Base-by-base conservation (phyloP, 305 asterid species). In the Fraxinus xanthoxyloides region DNA sequence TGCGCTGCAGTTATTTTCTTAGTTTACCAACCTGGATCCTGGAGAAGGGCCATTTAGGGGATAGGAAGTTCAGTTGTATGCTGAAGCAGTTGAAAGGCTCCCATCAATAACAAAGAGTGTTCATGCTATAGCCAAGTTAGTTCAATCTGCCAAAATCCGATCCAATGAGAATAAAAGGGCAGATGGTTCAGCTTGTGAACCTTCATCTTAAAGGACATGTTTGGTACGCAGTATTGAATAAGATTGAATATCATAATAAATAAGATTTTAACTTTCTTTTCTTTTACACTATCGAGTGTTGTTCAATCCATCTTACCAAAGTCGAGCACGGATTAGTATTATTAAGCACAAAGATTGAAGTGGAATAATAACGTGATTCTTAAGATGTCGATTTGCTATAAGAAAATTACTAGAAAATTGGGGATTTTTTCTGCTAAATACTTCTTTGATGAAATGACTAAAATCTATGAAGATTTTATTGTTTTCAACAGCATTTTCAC, bases 21-120 rank as follows among this genome's bases (percentile, higher is more conserved):
- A 73, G 80, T 79, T 89, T 82, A 87, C 85, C 77, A 75, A 79
- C 36, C 67, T 48, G 78, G 73, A 78, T 67, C 36, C 12, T 9
- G 81, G 80, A 81, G 86, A 82, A 43, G 86, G 82, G 13, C 81
- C 38, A 61, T 82, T 82, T 30, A 72, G 79, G 69, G 82, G 65
- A 38, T 13, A 40, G 23, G 82, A 82, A 81, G 76, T 72, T 83
- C 84, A 75, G 79, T 82, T 85, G 76, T 82, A 38, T 34, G 79
- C 77, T 59, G 83, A 82, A 81, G 85, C 88, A 65, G 84, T 86
- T 31, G 76, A 34, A 36, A 87, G 76, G 76, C 84, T 91, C 79
- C 84, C 85, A 65, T 46, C 83, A 75, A 85, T 89, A 69, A 89
- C 88, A 77, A 86, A 77, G 88, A 77, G 88, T 76, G 76, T 89